Conservation (phyloP, 257 asterid genomes). For the Ajuga chamaepitys region DNA sequence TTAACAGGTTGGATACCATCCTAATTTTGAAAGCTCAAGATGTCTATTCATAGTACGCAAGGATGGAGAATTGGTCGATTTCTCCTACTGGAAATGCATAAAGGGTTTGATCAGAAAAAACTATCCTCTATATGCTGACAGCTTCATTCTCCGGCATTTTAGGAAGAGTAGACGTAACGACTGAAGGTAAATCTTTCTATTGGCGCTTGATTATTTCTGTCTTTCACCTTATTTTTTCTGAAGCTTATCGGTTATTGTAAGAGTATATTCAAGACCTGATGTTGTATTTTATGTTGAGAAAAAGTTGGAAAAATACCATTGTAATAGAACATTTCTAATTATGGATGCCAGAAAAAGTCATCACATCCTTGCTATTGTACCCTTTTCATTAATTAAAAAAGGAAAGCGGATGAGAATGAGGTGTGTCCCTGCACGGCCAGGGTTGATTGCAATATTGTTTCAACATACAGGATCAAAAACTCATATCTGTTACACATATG, state of each 20-base stretch:
- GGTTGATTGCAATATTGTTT: no score
- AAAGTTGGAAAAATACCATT: background rate
- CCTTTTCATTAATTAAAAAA: no score
- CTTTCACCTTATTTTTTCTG: background rate
- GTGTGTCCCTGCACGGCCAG: no score
- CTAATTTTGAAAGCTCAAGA: constrained; percentile 67
- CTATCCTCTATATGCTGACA: constrained; percentile 88
- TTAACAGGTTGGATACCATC: constrained; percentile 88
- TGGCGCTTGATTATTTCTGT: background rate
- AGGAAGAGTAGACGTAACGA: constrained; percentile 47
- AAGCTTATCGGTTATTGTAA: background rate
- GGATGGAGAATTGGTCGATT: constrained; percentile 86
- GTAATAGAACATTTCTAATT: no score
- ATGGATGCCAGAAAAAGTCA: no score
- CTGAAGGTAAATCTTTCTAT: constrained; percentile 27
- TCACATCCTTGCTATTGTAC: no score
- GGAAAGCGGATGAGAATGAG: no score
- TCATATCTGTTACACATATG: no score
- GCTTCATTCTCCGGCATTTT: constrained; percentile 83
- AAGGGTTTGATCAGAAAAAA: constrained; percentile 82
- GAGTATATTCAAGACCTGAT: constrained; percentile 7
- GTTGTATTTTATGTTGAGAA: background rate
- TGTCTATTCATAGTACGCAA: constrained; percentile 86
- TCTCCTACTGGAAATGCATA: constrained; percentile 97
- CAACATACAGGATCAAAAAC: no score